Evolutionary conservation across 257 asterid genomes (phyloP), one percentile per base, ranked within the genome.

Genomic region (Verbascum thapsus): DNA sequence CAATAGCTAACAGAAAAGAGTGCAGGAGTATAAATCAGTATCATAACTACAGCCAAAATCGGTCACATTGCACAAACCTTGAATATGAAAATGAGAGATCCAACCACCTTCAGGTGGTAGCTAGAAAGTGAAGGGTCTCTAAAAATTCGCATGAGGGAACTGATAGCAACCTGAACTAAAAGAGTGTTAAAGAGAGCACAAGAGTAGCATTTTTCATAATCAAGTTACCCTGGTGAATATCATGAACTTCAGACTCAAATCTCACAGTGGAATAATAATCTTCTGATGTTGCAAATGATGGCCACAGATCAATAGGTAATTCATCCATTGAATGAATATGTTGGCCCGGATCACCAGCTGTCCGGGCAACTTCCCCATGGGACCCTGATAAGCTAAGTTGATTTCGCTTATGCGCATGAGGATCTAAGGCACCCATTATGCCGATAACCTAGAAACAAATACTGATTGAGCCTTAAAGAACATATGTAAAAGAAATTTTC

Each of bases 401-500:
- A 76, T 90, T 94, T 51, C 96, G 82, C 66, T 90, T 90, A 78
- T 94, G 95, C 55, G 74, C 88, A 62, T 94, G 99, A 56, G 99
- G 99, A 74, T 94, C 99, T 63, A 94, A 78, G 51, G 99, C 99
- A 53, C 99, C 99, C 99, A 94, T 90, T 75, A 94, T 94, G 54
- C 99, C 99, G 35, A 94, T 90, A 72, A 94, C 99, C 99, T 94
- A 78, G 54, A 62, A 66, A 43, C 72, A 58, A 73, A 19, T 50
- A 66, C 9, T 23, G 50, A 54, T 77, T 75, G 44, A 73, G 40
- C 38, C 70, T n/a, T 26, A 51, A 65, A 58, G 69, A 23, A 1
- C 34, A 58, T n/a, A 47, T 2, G 42, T 6, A 5, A 32, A 66
- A 51, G 22, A 69, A 48, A 57, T 20, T 2, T 19, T 53, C 66